Conservation (phyloP, 139 green algal species). For the Chlamydomonas asymmetrica region DNA sequence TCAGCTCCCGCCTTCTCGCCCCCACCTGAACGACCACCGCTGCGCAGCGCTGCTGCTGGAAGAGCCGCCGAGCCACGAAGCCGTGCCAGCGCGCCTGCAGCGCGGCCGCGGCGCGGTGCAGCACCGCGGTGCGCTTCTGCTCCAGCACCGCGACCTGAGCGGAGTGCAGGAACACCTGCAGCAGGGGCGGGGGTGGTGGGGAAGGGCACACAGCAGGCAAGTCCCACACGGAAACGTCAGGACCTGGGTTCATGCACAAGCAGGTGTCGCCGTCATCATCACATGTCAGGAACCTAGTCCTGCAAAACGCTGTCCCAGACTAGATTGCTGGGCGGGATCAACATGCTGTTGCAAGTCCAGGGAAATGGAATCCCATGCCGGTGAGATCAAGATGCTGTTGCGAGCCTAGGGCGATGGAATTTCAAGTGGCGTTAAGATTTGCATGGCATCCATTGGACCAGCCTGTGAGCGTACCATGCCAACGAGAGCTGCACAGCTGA, state of each 20-base stretch:
- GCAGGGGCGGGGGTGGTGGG: no score
- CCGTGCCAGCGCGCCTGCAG: conserved; percentile 71
- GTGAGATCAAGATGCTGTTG: no score
- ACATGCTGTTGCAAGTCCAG: not conserved
- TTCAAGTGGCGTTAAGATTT: no score
- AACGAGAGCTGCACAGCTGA: not conserved
- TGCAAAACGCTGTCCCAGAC: not conserved
- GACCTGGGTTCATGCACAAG: no score
- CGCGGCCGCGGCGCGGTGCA: conserved; percentile 66
- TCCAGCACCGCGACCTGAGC: conserved; percentile 89
- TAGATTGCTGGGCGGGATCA: not conserved
- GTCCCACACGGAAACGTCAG: no score
- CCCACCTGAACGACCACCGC: conserved; percentile 27
- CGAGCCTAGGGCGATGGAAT: no score
- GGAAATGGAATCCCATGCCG: no score
- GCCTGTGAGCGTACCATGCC: not conserved
- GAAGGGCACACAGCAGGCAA: no score
- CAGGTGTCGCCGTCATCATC: no score
- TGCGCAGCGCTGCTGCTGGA: not conserved
- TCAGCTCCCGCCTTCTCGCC: no score
- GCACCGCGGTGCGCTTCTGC: conserved; percentile 69
- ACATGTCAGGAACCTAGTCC: no score
- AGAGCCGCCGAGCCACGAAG: conserved; percentile 24
- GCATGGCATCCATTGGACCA: not conserved
- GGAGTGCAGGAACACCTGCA: conserved; percentile 33